These are phyloP conservation scores for Apophysomyces variabilis DNA, from an alignment of 371 early-diverging fungal species.

Conservation along the genomic window DNA sequence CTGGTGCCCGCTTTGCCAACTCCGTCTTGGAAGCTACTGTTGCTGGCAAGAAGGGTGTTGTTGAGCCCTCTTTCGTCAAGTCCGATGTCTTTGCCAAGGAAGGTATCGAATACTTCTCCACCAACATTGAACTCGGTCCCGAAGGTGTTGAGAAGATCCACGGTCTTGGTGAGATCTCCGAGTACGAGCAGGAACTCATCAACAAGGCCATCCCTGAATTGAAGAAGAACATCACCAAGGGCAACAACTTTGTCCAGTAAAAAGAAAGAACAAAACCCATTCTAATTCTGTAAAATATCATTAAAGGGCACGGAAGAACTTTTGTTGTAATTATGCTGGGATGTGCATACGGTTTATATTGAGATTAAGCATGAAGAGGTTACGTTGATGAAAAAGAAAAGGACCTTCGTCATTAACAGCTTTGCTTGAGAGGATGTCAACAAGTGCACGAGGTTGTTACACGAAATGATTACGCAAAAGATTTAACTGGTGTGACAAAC, in stretches of 20 bases:
- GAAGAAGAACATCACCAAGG: conserved; percentile 93
- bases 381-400: no score
- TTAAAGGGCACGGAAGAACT: conserved; percentile 13
- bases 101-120: conserved; percentile 92
- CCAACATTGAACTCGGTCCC: conserved; percentile 93
- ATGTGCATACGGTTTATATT: no score
- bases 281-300: conserved; percentile 8
- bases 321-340: neutral
- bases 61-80: conserved; percentile 95
- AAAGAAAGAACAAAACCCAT: neutral
- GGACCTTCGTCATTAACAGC: no score
- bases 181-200: conserved; percentile 91
- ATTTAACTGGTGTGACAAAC: no score
- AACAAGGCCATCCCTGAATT: conserved; percentile 90
- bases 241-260: conserved; percentile 66
- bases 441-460: no score
- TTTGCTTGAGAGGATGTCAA: no score
- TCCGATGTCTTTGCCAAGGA: conserved; percentile 71
- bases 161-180: conserved; percentile 84
- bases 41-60: conserved; percentile 84
- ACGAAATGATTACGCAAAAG: no score
- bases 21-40: conserved; percentile 90
- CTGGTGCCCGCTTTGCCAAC: conserved; percentile 96
- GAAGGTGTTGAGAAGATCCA: conserved; percentile 93
- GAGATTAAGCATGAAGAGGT: no score